Conservation (phyloP, 495 filamentous ascomycete genomes). For the Friedmanniomyces simplex region DNA sequence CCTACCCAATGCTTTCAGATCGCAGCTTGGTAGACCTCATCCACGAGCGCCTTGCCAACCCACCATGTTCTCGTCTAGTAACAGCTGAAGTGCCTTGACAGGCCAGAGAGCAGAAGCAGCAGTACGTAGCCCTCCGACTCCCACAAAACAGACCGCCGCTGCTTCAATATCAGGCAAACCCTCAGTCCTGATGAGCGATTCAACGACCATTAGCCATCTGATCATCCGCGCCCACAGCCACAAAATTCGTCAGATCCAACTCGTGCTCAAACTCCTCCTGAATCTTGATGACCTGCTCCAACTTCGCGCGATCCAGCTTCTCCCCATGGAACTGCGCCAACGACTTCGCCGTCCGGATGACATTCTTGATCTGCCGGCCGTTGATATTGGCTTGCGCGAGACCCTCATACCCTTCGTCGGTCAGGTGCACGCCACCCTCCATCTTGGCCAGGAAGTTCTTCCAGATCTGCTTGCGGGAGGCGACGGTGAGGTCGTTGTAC, state of each 20-base stretch:
- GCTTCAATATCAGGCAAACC: too few relatives aligned
- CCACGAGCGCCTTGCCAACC: too few relatives aligned
- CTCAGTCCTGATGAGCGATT: neutral
- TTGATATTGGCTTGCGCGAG: conserved; percentile 31
- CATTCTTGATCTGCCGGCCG: conserved; percentile 56
- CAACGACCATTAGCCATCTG: conserved; percentile 3
- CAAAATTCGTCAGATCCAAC: neutral
- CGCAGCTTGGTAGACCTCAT: too few relatives aligned
- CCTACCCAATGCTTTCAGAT: too few relatives aligned
- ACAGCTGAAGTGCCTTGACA: too few relatives aligned
- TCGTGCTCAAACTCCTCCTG: conserved; percentile 17
- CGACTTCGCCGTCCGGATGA: conserved; percentile 45
- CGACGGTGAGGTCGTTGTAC: conserved; percentile 31
- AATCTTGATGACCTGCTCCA: conserved; percentile 17
- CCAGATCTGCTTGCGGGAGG: conserved; percentile 34
- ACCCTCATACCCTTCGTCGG: conserved; percentile 11
- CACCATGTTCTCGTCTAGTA: too few relatives aligned
- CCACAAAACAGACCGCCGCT: too few relatives aligned
- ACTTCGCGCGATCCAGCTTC: conserved; percentile 8
- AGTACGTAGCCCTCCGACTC: too few relatives aligned
- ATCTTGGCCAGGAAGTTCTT: conserved; percentile 33
- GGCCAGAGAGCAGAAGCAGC: too few relatives aligned
- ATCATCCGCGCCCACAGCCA: conserved; percentile 3
- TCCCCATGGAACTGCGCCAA: conserved; percentile 26
- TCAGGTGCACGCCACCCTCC: conserved; percentile 4